Evolutionary conservation across 768 basidiomycete genomes (phyloP), one percentile per base, ranked within the genome.

Genomic region (Aureoboletus auriporus): DNA sequence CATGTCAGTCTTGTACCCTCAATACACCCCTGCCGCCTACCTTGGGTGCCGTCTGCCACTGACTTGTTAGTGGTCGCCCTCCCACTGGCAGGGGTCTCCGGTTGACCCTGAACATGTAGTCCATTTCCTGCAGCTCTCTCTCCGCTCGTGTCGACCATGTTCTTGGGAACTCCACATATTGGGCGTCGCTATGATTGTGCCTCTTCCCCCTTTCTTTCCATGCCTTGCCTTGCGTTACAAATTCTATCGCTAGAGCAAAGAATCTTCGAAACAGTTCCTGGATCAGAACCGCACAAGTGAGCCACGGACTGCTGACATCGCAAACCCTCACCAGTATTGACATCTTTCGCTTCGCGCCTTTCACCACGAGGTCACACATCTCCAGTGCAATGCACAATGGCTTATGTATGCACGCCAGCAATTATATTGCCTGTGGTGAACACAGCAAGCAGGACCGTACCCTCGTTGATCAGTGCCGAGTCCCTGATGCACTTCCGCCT

Each of bases 111-210:
- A 55, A 50, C 49, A 57, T 54, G 34, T 48, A 46, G 38, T 64
- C 63, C 55, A 66, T 55, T 55, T 55, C 64, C 38, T 57, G 55
- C 53, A 50, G 36, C 49, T 51, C 59, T 37, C 54, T 59, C 40
- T 64, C 64, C 26, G 55, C 64, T 39, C 54, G 55, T 34, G 48
- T 54, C 20, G 63, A 57, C 56, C 64, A 64, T 36, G 63, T 52
- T 44, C 37, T 64, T 23, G 61, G 55, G 44, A 61, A 61, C 33
- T 57, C 59, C 14, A 49, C 34, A 7, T 50, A 54, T 17, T 57
- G 59, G 43, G 13, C 26, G n/a, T 66, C 50, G 34, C 34, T 34
- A 43, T 47, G 45, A 17, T 46, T 12, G 33, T 27, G 39, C 29
- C 46, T 41, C 36, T 57, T 50, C 6, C 45, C 36, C 17, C 11